These are phyloP conservation scores for Metschnikowia sp. DNA, from an alignment of 805 yeast species.

Conservation along the genomic window DNA sequence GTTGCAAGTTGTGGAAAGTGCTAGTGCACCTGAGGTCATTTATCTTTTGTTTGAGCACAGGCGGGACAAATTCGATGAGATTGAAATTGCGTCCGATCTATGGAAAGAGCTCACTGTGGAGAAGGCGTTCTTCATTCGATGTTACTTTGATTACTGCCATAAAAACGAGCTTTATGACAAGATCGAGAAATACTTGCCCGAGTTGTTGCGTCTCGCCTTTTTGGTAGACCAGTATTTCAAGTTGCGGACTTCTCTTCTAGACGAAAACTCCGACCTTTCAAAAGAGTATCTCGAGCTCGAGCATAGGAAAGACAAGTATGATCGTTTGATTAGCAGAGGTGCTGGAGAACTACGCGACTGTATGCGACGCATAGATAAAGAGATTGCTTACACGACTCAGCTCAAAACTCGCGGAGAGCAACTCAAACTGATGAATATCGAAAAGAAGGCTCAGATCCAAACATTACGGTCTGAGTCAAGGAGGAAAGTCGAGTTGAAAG, in stretches of 20 bases:
- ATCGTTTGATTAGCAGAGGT: conserved; percentile 10
- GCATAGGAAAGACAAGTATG: conserved; percentile 8
- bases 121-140: conserved; percentile 65
- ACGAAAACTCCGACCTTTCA: conserved; percentile 21
- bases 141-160: conserved; percentile 62
- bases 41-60: conserved; percentile 57
- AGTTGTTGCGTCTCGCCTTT: conserved; percentile 66
- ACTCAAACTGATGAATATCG: neutral
- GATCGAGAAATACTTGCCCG: conserved; percentile 74
- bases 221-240: conserved; percentile 55
- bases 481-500: conserved; percentile 1
- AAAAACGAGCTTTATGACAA: conserved; percentile 49
- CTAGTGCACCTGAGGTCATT: conserved; percentile 66
- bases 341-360: conserved; percentile 9
- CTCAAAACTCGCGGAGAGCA: conserved; percentile 8
- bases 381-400: conserved; percentile 4
- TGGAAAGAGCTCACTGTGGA: conserved; percentile 76
- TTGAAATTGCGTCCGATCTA: conserved; percentile 59
- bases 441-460: conserved; percentile 13
- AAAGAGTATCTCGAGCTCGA: conserved; percentile 8
- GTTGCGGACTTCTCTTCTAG: conserved; percentile 33
- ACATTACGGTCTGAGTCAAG: conserved; percentile 4
- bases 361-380: conserved; percentile 13
- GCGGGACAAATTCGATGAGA: conserved; percentile 56
- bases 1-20: conserved; percentile 65